Evolutionary conservation across 2,329 filamentous ascomycete species (phyloP), one percentile per base, ranked within the genome.

Genomic region (Nemania diffusa): DNA sequence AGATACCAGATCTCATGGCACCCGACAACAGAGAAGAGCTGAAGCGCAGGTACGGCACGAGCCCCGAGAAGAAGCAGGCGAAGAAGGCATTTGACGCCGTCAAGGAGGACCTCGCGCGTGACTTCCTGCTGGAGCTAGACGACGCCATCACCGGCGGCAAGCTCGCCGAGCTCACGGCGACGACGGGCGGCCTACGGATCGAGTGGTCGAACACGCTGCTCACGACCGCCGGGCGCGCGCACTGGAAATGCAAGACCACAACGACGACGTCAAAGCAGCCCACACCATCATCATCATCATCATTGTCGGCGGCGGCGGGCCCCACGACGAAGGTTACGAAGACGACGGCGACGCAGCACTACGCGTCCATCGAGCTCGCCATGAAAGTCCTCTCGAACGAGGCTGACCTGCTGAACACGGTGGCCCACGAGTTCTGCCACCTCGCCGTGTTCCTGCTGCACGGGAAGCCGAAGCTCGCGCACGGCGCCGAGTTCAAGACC

Each of bases 391-490:
- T 98, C 69, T 89, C 93, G 76, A 87, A 91, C 74, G 88, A 92
- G 72, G 80, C 91, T 65, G 88, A 93, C 2, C 85, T 98, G 1
- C 85, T 96, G 70, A 97, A 97, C 78, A 94, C 96, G 0, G 81
- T 98, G n/a, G 93, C 95, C 0, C 96, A 99, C 78, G 96, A 99
- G 75, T 98, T 96, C 82, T 98, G 96, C 78, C 96, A 99, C 76
- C 82, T 98, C 1, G 91, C 93, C 50, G 97, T 94, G 74, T 97
- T 95, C 79, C 97, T 98, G 89, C 83, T 98, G 69, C 90, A 86
- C 56, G 88, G 90, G 40, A 83, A 94, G 40, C 90, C 88, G 50
- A 90, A 89, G 63, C 90, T 92, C 68, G 93, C 94, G 0, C 94
- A 97, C 77, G 94, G 94, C 24, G 85, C 87, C 13, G 91, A 92